Evolutionary conservation across 1,284 basidiomycete species (phyloP), one percentile per base, ranked within the genome.

Genomic region (Irpex sp.): DNA sequence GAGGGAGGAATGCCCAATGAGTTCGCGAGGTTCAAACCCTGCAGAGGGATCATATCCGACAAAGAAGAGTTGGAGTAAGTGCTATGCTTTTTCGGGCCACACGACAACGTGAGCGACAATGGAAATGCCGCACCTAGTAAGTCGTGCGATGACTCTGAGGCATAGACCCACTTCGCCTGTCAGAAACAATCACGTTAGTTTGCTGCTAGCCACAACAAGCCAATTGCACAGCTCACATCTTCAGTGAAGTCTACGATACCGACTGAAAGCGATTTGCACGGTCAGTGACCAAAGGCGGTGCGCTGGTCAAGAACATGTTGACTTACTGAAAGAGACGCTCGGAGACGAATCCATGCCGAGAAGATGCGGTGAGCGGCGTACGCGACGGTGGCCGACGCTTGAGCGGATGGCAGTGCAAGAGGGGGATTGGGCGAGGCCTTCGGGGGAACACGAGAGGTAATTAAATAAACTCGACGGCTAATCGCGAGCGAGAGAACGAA

Each of bases 171-270:
- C 73, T 77, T 80, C 40, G 85, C 90, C 89, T 90, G 67, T 26
- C n/a, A 44, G 47, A 60, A 57, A 44, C 36, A 58, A 21, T 34
- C 38, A 57, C 60, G 55, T 61, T 57, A 26, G 58, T 64, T 54
- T 64, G 62, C 66, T 59, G 63, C 59, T 60, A 34, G 44, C 31
- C 66, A 61, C 56, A 49, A 37, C 60, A 31, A 36, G 55, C 62
- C 6, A 37, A 51, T 19, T 31, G 64, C 38, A 49, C 60, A 60
- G 17, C 74, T 70, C 72, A 88, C 88, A 73, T 89, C 79, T 75
- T 88, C 82, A 13, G 86, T 85, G 74, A 91, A 91, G 73, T 91
- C 88, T 38, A 89, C 85, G 67, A 91, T 90, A 7, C 85, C 87
- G 65, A 91, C 88, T 91, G 70, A 17, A 19, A 17, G 64, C 47